Conservation (phyloP, 805 yeast genomes). For the Cyberlindnera mississippiensis region DNA sequence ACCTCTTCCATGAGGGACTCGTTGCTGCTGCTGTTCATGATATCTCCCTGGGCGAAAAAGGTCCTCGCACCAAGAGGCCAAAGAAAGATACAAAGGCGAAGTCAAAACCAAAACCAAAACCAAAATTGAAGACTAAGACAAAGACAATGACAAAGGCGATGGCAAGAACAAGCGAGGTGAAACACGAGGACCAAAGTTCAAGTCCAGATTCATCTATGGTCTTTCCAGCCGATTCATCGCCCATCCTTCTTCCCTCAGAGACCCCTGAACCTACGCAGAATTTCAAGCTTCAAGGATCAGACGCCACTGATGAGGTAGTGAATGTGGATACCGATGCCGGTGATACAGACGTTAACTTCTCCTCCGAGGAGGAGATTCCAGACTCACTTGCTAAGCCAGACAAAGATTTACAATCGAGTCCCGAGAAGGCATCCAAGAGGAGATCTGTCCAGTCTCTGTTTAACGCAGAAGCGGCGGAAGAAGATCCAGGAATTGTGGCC, state of each 20-base stretch:
- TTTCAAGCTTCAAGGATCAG: too few species aligned
- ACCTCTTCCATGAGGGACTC: constrained; percentile 15
- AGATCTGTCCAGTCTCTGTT: background rate
- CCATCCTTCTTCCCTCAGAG: too few species aligned
- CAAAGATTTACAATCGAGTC: background rate
- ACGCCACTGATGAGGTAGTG: too few species aligned
- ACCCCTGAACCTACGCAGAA: too few species aligned
- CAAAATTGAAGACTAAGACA: background rate
- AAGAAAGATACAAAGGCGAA: background rate
- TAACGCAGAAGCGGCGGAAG: background rate
- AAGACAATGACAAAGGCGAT: too few species aligned
- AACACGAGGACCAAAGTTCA: too few species aligned
- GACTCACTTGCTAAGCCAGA: background rate
- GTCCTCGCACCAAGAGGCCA: background rate
- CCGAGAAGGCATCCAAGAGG: background rate
- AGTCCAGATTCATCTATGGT: too few species aligned
- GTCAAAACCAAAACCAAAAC: background rate
- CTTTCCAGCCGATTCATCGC: too few species aligned
- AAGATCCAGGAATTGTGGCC: background rate
- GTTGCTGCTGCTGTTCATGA: constrained; percentile 1
- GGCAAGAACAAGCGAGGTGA: too few species aligned
- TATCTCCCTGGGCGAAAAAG: background rate
- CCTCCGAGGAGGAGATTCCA: background rate
- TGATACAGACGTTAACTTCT: too few species aligned
- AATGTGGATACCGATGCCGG: too few species aligned